Base-by-base conservation (phyloP, 2,329 filamentous ascomycete species). In the Ciborinia camelliae region DNA sequence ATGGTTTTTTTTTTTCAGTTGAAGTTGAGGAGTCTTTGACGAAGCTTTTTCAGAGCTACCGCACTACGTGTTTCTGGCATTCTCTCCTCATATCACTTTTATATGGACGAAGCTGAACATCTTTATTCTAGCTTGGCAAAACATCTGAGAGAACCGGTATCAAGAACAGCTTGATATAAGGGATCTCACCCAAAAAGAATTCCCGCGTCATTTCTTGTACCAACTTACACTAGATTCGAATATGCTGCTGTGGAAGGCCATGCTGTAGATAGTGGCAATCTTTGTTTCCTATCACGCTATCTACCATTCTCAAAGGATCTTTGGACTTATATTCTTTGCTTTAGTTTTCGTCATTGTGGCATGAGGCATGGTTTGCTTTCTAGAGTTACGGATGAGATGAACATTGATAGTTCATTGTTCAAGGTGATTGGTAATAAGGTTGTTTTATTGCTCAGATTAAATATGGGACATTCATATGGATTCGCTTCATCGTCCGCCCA, bases 1-100 rank as follows among this genome's bases (percentile, higher is more conserved):
- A n/a, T n/a, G n/a, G n/a, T n/a, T n/a, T n/a, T n/a, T n/a, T n/a
- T n/a, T n/a, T n/a, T n/a, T n/a, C n/a, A n/a, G n/a, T n/a, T n/a
- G n/a, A n/a, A n/a, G n/a, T n/a, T n/a, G n/a, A 73, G 8, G 70
- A 72, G 20, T 65, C 70, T 47, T 77, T 90, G 58, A 83, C 79
- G 69, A 85, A 84, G 73, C 76, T 88, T 41, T 90, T 90, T 73
- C 86, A 90, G 72, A 80, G 80, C 64, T 90, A 88, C 75, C 81
- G 84, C 60, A 52, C 58, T 65, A 62, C 18, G 58, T 55, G 32
- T 20, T 20, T 41, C 32, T 35, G n/a, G 23, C 30, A 30, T 12
- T 9, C 4, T 30, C 18, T 64, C 14, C 32, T 12, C 2, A 45
- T n/a, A 26, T 2, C 45, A 26, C 23, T 53, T 26, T 23, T 18